These are phyloP conservation scores for Aphanomyces invadans DNA, from an alignment of 352 stramenopile genomes.

Conservation along the genomic window DNA sequence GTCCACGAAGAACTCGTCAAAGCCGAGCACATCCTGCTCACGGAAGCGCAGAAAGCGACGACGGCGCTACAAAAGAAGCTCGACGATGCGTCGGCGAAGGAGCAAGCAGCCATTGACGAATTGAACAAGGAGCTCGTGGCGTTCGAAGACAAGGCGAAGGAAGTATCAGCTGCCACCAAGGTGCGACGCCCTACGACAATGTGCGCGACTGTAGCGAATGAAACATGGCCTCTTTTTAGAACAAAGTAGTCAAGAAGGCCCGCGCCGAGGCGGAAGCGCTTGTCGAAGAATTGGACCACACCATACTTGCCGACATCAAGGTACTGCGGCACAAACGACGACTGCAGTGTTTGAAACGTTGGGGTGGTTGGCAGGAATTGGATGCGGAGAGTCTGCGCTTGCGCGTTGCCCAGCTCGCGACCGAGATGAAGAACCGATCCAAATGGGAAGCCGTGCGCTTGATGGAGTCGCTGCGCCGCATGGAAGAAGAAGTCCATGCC, in stretches of 20 bases:
- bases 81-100: constrained; percentile 50
- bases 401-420: constrained; percentile 65
- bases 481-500: constrained; percentile 71
- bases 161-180: constrained; percentile 6
- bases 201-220: background rate
- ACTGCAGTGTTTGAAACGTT: background rate
- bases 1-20: constrained; percentile 25
- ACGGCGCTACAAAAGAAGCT: constrained; percentile 52
- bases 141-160: constrained; percentile 21
- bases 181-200: background rate
- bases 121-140: constrained; percentile 26
- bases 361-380: constrained; percentile 35
- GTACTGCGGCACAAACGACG: constrained; percentile 31
- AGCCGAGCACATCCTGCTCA: constrained; percentile 26
- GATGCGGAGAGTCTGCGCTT: constrained; percentile 63
- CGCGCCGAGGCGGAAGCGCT: constrained; percentile 40
- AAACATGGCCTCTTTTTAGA: background rate
- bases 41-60: constrained; percentile 28
- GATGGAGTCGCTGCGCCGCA: constrained; percentile 59
- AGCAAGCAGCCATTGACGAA: constrained; percentile 10
- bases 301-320: constrained; percentile 62
- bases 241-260: constrained; percentile 50
- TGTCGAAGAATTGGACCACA: constrained; percentile 56
- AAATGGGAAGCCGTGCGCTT: constrained; percentile 77
- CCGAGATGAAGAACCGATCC: constrained; percentile 82